Evolutionary conservation across 441 rosid species (phyloP).

Genomic region (Francoa sonchifolia): DNA sequence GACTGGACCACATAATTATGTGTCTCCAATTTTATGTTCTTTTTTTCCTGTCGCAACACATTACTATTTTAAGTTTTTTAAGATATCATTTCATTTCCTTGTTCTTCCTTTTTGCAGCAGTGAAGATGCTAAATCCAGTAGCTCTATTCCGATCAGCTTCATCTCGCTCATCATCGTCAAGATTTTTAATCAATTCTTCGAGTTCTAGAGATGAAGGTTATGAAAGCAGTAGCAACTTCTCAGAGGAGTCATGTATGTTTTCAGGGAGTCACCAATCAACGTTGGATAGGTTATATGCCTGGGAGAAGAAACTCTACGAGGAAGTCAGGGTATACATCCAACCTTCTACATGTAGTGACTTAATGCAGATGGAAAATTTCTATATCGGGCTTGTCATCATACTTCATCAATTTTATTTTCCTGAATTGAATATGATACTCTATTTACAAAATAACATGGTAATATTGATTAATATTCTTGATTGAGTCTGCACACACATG

Average conservation of each 20-base stretch:
- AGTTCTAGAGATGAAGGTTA: slow-evolving; percentile 47
- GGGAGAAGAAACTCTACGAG: slow-evolving; percentile 97
- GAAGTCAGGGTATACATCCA: slow-evolving; percentile 61
- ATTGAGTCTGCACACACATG: too few relatives aligned
- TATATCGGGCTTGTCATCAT: too few relatives aligned
- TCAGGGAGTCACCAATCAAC: slow-evolving; percentile 86
- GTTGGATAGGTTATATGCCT: slow-evolving; percentile 65
- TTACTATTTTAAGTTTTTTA: too few relatives aligned
- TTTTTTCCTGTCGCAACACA: too few relatives aligned
- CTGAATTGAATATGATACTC: too few relatives aligned
- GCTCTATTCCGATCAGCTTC: slow-evolving; percentile 88
- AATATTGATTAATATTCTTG: too few relatives aligned
- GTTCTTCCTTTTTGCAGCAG: slow-evolving; percentile 36
- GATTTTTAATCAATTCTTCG: slow-evolving; percentile 56
- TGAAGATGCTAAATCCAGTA: slow-evolving; percentile 88
- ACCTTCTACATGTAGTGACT: not conserved
- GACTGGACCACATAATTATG: too few relatives aligned
- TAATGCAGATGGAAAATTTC: too few relatives aligned
- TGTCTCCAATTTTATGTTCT: too few relatives aligned
- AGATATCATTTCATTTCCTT: slow-evolving; percentile 1
- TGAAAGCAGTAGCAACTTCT: slow-evolving; percentile 61
- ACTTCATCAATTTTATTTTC: too few relatives aligned
- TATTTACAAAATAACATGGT: too few relatives aligned
- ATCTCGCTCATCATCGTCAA: slow-evolving; percentile 77
- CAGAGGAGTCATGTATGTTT: slow-evolving; percentile 60